Evolutionary conservation across 129 eudicot species (phyloP).

Genomic region (Mikania micrantha): DNA sequence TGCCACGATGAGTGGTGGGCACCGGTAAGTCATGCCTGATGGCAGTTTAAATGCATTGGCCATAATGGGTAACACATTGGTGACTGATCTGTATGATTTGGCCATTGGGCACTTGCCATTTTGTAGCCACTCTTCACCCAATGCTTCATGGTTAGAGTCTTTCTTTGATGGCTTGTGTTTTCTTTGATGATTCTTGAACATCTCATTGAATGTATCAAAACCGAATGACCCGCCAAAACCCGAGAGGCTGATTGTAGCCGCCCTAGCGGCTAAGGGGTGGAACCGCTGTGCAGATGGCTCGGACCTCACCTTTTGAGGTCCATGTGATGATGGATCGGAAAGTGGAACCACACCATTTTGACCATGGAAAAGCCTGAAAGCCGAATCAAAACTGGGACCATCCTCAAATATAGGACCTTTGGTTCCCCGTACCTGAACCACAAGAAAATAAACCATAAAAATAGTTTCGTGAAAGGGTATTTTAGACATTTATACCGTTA

Average conservation of each 20-base stretch:
- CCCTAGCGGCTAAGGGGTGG: conserved; percentile 91
- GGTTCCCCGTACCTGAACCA: conserved; percentile 50
- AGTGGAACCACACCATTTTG: conserved; percentile 95
- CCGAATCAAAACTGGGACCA: conserved; percentile 89
- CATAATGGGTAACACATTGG: conserved; percentile 66
- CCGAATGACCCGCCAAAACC: conserved; percentile 81
- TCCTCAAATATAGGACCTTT: conserved; percentile 99
- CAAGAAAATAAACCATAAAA: neutral
- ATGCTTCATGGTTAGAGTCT: conserved; percentile 59
- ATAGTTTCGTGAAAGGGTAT: neutral
- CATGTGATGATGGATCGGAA: conserved; percentile 45
- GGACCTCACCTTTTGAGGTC: conserved; percentile 38
- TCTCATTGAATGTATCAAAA: conserved; percentile 69
- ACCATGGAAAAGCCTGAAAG: conserved; percentile 87
- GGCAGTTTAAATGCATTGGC: conserved; percentile 79
- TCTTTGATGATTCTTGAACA: conserved; percentile 64
- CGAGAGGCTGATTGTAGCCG: conserved; percentile 92
- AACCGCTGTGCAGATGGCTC: conserved; percentile 55
- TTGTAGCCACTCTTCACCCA: conserved; percentile 89
- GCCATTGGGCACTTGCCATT: conserved; percentile 90
- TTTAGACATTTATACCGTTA: neutral
- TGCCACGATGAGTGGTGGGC: conserved; percentile 75
- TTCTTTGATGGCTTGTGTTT: conserved; percentile 54
- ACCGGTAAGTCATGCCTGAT: conserved; percentile 52
- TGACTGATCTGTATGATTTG: conserved; percentile 85